Evolutionary conservation across 1,284 basidiomycete species (phyloP), one percentile per base, ranked within the genome.

Genomic region (Veloboletus limbatus): DNA sequence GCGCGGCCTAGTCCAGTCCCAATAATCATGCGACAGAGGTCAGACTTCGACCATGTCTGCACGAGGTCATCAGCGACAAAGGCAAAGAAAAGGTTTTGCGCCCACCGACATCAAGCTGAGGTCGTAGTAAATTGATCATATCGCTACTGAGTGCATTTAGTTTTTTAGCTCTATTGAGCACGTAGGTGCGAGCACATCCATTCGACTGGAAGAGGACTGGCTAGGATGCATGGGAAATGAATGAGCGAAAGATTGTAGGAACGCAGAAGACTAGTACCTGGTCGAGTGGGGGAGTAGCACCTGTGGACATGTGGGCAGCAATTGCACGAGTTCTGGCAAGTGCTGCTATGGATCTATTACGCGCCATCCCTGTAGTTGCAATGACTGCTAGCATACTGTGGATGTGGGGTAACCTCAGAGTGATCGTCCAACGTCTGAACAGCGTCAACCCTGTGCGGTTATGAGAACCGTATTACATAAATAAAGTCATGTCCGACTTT

Each of bases 91-190:
- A 30, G 36, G 24, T 18, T 31, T 36, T 24, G 34, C 31, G 52
- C 21, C 35, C 24, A 54, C 74, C 48, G 52, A 89, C 91, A 74
- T 91, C 78, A 31, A 96, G 78, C 60, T 86, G 83, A 13, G 80
- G 75, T 31, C 79, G 73, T 20, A 99, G 75, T 14, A 82, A 62
- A 25, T 78, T 67, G 40, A 99, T 81, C 93, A 98, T 98, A 34
- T 81, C 73, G 43, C 78, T 72, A 66, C 94, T 84, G 44, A 99
- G 77, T 2, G 93, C 85, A 72, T 99, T 99, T 36, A 93, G 76
- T 66, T 92, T 92, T 54, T 71, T 70, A 3, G 90, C 82, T 43
- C 95, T 78, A 65, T 98, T 96, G 48, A 97, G 79, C 28, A 81
- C 76, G 57, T 86, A 90, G 20, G 77, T 82, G 48, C 92, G 76